A percentile compares a stretch with the other conserved stretches of the same genome.
These are phyloP conservation scores for Ganoderma sinense DNA, from an alignment of 1,284 basidiomycete species.

Conservation along the genomic window DNA sequence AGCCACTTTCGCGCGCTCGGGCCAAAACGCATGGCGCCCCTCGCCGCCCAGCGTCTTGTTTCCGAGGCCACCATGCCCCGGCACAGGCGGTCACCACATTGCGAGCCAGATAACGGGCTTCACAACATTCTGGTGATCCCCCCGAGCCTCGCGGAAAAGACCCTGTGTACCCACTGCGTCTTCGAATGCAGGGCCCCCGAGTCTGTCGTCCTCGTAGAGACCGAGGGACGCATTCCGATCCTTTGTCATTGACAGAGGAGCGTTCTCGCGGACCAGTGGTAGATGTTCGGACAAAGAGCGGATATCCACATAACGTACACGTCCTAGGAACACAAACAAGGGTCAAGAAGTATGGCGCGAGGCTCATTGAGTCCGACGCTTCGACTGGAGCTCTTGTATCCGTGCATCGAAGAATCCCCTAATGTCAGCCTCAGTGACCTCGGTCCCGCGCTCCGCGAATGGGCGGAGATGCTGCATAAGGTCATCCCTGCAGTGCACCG, in stretches of 20 bases:
- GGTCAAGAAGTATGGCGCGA: neutral
- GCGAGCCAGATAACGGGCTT: neutral
- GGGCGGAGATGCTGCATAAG: conserved; percentile 77
- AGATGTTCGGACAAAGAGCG: conserved; percentile 1
- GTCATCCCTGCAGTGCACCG: conserved; percentile 59
- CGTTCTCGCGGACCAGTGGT: neutral
- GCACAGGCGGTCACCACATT: neutral
- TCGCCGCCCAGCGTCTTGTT: neutral
- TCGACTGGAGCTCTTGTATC: conserved; percentile 25
- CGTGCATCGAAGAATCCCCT: conserved; percentile 69
- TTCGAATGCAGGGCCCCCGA: neutral
- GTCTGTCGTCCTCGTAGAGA: neutral
- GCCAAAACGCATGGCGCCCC: conserved; percentile 17
- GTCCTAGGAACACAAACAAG: neutral
- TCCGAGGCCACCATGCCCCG: neutral
- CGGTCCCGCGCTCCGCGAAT: conserved; percentile 78
- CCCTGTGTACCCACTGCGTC: neutral
- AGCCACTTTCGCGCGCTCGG: conserved; percentile 35
- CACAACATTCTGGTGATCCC: neutral
- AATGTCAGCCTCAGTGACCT: conserved; percentile 80
- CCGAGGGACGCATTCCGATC: neutral
- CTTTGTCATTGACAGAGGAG: neutral
- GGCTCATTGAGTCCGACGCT: conserved; percentile 18
- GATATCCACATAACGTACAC: conserved; percentile 1
- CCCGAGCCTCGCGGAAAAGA: neutral